A percentile compares a stretch with the other conserved stretches of the same genome.
Conservation (phyloP, 1,139 yeast genomes). For the Yamadazyma blattariae region DNA sequence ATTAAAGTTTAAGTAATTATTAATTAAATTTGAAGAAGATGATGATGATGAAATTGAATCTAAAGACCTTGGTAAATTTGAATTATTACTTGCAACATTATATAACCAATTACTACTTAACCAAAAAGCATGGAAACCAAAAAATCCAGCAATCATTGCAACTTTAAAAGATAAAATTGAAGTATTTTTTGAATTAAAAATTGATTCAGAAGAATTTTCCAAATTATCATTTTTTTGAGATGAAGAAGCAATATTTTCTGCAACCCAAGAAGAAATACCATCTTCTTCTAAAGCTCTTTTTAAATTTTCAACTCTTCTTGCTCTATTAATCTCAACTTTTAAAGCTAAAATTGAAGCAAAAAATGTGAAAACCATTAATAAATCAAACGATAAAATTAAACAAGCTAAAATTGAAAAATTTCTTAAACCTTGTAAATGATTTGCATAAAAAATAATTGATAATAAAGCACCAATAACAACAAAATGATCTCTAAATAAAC, state of each 20-base stretch:
- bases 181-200: constrained; percentile 25
- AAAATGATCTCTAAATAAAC: constrained; percentile 75
- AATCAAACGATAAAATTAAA: constrained; percentile 70
- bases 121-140: constrained; percentile 74
- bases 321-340: constrained; percentile 86
- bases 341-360: constrained; percentile 82
- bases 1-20: background rate
- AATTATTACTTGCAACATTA: constrained; percentile 26
- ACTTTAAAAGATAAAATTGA: constrained; percentile 63
- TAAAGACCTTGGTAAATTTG: constrained; percentile 1
- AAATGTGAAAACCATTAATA: constrained; percentile 75
- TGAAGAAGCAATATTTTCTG: constrained; percentile 57
- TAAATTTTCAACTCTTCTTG: constrained; percentile 79
- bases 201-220: constrained; percentile 14
- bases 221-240: constrained; percentile 41
- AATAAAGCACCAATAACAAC: constrained; percentile 73
- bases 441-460: constrained; percentile 67
- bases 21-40: constrained; percentile 1
- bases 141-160: constrained; percentile 63
- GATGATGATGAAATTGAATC: too few relatives aligned
- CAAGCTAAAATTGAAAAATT: constrained; percentile 83
- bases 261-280: constrained; percentile 77
- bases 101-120: constrained; percentile 72
- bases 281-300: constrained; percentile 90
- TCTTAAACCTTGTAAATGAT: constrained; percentile 68